Evolutionary conservation across 2,329 filamentous ascomycete species (phyloP), one percentile per base, ranked within the genome.

Genomic region (Xylariaceae sp.): DNA sequence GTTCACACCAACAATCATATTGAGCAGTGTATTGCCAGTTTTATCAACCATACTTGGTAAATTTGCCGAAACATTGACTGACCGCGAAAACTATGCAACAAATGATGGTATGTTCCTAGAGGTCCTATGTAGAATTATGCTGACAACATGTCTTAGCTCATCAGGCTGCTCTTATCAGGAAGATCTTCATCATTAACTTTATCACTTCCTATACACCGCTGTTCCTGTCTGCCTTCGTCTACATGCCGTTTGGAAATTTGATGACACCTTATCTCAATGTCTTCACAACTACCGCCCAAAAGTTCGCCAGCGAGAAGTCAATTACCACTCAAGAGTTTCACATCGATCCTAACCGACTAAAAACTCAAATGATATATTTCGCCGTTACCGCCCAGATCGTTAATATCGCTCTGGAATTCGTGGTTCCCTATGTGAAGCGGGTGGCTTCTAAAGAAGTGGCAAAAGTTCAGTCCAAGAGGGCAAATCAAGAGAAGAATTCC

Each of bases 151-250:
- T 5, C 20, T 8, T 59, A 85, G 87, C 86, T 11, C 89, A 96
- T 65, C 85, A 96, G 55, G 84, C 89, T 16, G 89, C 92, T 1
- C 83, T 96, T 68, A 91, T 94, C 0, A 86, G 90, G 53, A 99
- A 99, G 77, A 88, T 96, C 27, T 97, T 99, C 67, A 86, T 97
- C 11, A 83, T 97, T 67, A 96, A 97, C 76, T 96, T 97, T 73
- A 93, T 97, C 73, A 96, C 92, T 5, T 96, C 92, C 0, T 97
- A 97, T 70, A 85, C 96, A 46, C 89, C 91, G 1, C 87, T 95
- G n/a, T 87, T 96, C 67, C 81, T 97, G 15, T 97, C 92, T 0
- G 91, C 92, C 0, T 97, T 97, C 64, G 85, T 97, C 58, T 97
- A 97, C 66, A 90, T 96, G 16, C 93, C 93, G 0, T 97, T 97